These are phyloP conservation scores for Triticum dicoccoides DNA, from an alignment of 176 grass and related monocot genomes.

Conservation along the genomic window DNA sequence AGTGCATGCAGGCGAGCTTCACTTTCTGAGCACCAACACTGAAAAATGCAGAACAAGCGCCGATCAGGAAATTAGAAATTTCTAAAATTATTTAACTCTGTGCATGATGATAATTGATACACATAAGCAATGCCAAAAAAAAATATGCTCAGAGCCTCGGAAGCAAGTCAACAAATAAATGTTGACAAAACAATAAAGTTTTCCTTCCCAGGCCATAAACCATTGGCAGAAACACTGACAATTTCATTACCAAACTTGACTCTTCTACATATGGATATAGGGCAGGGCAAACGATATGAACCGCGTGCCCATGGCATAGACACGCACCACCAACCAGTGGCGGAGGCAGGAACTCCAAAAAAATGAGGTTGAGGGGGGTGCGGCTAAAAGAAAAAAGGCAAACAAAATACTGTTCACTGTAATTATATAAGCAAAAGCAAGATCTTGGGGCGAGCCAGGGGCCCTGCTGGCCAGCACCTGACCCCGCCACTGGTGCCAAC, in stretches of 20 bases:
- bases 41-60: conserved; percentile 23
- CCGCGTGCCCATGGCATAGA: not conserved
- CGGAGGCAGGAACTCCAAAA: no score
- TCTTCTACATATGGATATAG: not conserved
- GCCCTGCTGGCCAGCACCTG: no score
- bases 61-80: not conserved
- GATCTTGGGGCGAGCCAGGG: no score
- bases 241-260: not conserved
- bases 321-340: not conserved
- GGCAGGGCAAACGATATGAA: not conserved
- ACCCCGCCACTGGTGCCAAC: no score
- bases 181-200: not conserved
- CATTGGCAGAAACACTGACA: not conserved
- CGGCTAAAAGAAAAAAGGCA: no score
- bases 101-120: not conserved
- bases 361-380: no score
- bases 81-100: not conserved
- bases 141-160: not conserved
- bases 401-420: no score
- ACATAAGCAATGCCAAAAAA: not conserved
- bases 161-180: not conserved
- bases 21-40: conserved; percentile 86
- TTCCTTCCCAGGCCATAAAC: not conserved
- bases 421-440: no score
- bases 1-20: conserved; percentile 10